Evolutionary conservation across 106 monocot genomes (phyloP), one percentile per base, ranked within the genome.

Genomic region (Iris macrosiphon): DNA sequence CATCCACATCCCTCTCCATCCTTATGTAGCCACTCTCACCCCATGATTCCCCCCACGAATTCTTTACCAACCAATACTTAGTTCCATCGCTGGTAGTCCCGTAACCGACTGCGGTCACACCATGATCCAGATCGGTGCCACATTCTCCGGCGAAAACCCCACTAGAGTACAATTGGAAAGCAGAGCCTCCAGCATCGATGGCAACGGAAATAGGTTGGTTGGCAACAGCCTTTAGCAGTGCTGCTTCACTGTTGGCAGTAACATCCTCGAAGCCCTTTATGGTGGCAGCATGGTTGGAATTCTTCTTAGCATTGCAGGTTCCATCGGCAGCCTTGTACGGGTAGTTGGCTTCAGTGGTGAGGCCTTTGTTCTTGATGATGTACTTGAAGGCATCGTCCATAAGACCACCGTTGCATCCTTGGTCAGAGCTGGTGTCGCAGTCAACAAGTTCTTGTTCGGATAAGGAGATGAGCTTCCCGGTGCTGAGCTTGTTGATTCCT

Each of bases 401-500:
- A 23, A 75, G 63, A 1, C 84, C 84, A 0, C 84, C 84, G 42
- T 71, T 72, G 70, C 78, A 78, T 49, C n/a, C n/a, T n/a, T n/a
- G n/a, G n/a, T n/a, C n/a, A n/a, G n/a, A n/a, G n/a, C n/a, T 6
- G 19, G 59, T 79, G 54, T 84, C 84, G 18, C 78, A 84, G 39
- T 84, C 84, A 11, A 84, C 67, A 24, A 84, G 46, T 60, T 84
- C 84, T 39, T 84, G 84, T 54, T 84, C 84, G 0, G 84, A 79
- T 3, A 84, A 55, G 0, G 67, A 30, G 18, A 84, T 57, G 57
- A 84, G 40, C 17, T 75, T 60, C 0, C 67, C 71, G 3, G 75
- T 75, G 12, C 75, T 66, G 17, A 84, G 75, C 54, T 84, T 20
- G 47, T 79, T 84, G 31, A 84, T 79, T 7, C 84, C 67, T 59